These are phyloP conservation scores for Sugiyamaella grinbergsii DNA, from an alignment of 1,139 yeast species.

Conservation along the genomic window DNA sequence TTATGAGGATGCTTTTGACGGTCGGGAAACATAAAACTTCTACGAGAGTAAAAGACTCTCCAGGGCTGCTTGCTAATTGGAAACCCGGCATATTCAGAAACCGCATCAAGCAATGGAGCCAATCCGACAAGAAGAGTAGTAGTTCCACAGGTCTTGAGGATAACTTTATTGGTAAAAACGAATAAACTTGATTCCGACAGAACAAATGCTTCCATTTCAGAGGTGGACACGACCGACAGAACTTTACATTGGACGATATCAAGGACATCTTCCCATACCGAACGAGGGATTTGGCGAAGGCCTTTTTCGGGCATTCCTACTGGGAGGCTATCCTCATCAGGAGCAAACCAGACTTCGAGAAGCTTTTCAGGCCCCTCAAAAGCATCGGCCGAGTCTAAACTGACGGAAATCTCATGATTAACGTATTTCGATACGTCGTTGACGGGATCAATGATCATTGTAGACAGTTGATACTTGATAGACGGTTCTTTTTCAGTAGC, in stretches of 20 bases:
- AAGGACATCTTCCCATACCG: conserved; percentile 69
- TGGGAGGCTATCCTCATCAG: conserved; percentile 45
- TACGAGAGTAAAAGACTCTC: conserved; percentile 84
- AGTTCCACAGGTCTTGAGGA: conserved; percentile 94
- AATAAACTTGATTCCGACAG: conserved; percentile 88
- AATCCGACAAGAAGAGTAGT: conserved; percentile 86
- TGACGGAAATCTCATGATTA: conserved; percentile 76
- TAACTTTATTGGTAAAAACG: conserved; percentile 81
- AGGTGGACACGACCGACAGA: conserved; percentile 71
- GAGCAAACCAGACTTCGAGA: conserved; percentile 86
- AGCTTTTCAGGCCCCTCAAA: conserved; percentile 98
- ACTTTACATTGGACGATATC: conserved; percentile 88
- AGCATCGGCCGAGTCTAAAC: conserved; percentile 83
- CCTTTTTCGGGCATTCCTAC: conserved; percentile 38
- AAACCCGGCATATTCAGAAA: conserved; percentile 51
- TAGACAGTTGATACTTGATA: no score
- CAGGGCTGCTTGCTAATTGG: conserved; percentile 47
- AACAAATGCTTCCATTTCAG: conserved; percentile 75
- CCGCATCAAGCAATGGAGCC: conserved; percentile 59
- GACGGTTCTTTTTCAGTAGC: background rate
- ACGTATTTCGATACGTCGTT: conserved; percentile 47
- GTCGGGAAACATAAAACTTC: conserved; percentile 90
- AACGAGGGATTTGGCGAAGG: conserved; percentile 65
- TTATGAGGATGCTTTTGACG: conserved; percentile 79
- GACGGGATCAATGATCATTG: conserved; percentile 33